A percentile compares a stretch with the other conserved stretches of the same genome.
Conservation (phyloP, 2,329 filamentous ascomycete genomes). For the Calonectria naviculata region DNA sequence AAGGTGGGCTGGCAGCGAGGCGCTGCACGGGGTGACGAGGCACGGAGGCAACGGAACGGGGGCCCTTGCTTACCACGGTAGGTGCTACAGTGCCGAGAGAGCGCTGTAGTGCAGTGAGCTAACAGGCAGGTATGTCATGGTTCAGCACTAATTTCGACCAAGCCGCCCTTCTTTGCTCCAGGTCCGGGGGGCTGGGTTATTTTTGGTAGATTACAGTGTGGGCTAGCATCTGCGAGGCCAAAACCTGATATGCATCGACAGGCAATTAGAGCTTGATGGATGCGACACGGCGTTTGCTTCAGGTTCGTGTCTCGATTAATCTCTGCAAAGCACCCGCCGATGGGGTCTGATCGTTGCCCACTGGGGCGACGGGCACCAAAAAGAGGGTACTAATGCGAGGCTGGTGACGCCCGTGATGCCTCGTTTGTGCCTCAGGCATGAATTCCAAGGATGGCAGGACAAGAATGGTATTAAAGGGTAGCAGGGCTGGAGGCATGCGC, state of each 20-base stretch:
- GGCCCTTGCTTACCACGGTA: constrained; percentile 24
- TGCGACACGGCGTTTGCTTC: constrained; percentile 18
- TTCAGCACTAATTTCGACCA: constrained; percentile 14
- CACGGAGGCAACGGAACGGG: constrained; percentile 32
- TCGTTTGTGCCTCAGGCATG: constrained; percentile 30
- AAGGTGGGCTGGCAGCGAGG: constrained; percentile 33
- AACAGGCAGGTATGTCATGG: constrained; percentile 9
- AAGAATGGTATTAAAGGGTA: background rate
- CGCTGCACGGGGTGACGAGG: constrained; percentile 45
- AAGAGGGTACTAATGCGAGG: constrained; percentile 17
- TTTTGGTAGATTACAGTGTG: constrained; percentile 14
- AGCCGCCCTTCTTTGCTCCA: background rate
- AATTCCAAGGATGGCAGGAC: background rate
- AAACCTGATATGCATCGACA: constrained; percentile 1
- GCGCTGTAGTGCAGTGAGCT: constrained; percentile 9
- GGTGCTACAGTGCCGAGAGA: constrained; percentile 15
- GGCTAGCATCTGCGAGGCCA: background rate
- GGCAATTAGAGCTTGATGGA: background rate
- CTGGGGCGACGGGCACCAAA: background rate
- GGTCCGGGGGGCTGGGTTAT: constrained; percentile 1
- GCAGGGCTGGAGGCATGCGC: background rate
- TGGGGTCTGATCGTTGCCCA: constrained; percentile 8
- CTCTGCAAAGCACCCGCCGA: constrained; percentile 9
- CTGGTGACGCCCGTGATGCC: constrained; percentile 17
- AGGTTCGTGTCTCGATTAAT: constrained; percentile 11